Evolutionary conservation across 169 alveolate species (phyloP).

Genomic region (Amoebophrya sp.): DNA sequence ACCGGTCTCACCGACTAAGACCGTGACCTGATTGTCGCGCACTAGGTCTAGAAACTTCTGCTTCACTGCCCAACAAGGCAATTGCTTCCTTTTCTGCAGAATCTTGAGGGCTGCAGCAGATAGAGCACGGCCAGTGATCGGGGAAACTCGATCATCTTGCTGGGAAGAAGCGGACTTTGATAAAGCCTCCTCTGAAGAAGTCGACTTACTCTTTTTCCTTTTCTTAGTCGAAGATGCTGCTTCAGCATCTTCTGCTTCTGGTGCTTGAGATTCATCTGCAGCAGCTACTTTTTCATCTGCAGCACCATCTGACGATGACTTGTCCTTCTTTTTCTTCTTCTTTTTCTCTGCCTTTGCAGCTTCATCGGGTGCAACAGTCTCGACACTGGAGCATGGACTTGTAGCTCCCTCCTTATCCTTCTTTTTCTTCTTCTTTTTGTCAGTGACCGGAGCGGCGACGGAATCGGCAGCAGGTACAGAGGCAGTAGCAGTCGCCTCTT

Average conservation of each 20-base stretch:
- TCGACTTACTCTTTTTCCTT: no score
- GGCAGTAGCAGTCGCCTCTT: background rate
- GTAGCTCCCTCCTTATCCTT: no score
- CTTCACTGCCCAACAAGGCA: background rate
- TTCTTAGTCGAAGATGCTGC: no score
- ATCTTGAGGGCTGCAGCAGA: background rate
- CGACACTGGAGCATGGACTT: no score
- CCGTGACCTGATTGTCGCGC: slow-evolving; percentile 77
- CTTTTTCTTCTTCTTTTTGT: background rate
- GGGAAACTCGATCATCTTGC: background rate
- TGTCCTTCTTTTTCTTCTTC: background rate
- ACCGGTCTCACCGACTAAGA: slow-evolving; percentile 97
- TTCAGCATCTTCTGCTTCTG: no score
- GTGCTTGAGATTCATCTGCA: no score
- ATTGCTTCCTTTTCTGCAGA: background rate
- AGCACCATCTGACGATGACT: background rate
- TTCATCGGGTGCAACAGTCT: no score
- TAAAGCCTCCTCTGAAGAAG: no score
- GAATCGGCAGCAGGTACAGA: background rate
- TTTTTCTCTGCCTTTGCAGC: background rate
- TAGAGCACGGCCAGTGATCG: background rate
- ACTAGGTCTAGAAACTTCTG: slow-evolving; percentile 66
- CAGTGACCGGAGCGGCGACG: background rate
- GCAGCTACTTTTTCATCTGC: background rate
- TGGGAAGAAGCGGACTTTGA: no score